A percentile compares a stretch with the other conserved stretches of the same genome.
Evolutionary conservation across 495 filamentous ascomycete genomes (phyloP).

Genomic region (Pyrenula aspistea): DNA sequence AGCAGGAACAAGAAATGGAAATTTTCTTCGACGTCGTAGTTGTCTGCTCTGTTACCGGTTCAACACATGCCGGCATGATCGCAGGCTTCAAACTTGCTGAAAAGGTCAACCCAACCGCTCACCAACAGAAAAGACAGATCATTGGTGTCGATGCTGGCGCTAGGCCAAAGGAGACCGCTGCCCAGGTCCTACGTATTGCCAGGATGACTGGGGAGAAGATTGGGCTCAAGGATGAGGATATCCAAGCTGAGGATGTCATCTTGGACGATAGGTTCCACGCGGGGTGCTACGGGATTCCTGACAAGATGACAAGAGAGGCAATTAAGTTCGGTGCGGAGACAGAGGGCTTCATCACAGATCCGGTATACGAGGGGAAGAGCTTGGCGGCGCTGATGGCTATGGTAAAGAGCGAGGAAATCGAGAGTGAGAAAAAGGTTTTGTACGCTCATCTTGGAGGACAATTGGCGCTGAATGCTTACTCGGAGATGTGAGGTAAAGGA

Average conservation of each 20-base stretch:
- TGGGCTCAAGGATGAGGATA: constrained; percentile 38
- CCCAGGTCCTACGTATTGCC: constrained; percentile 49
- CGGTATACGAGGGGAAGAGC: constrained; percentile 58
- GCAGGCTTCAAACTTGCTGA: constrained; percentile 50
- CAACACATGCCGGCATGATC: constrained; percentile 50
- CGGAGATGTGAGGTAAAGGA: constrained; percentile 17
- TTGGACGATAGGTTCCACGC: constrained; percentile 52
- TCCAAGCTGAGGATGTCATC: constrained; percentile 40
- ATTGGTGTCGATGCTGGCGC: constrained; percentile 53
- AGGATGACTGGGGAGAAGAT: constrained; percentile 43
- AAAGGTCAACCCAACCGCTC: constrained; percentile 15
- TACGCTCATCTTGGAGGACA: constrained; percentile 56
- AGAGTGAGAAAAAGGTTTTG: constrained; percentile 39
- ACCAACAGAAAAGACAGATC: constrained; percentile 28
- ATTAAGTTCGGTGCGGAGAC: constrained; percentile 48
- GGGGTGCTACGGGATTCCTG: constrained; percentile 47
- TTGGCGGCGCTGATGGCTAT: constrained; percentile 53
- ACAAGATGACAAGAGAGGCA: constrained; percentile 43
- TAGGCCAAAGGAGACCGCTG: constrained; percentile 38
- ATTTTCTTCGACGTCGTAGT: constrained; percentile 48
- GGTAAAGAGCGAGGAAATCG: constrained; percentile 43
- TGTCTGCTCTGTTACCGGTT: constrained; percentile 51
- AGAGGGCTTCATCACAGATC: constrained; percentile 56
- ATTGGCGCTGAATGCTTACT: constrained; percentile 49
- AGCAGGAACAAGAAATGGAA: constrained; percentile 44